Base-by-base conservation (phyloP, 139 green algal species). In the Axilococcus clingmanii region DNA sequence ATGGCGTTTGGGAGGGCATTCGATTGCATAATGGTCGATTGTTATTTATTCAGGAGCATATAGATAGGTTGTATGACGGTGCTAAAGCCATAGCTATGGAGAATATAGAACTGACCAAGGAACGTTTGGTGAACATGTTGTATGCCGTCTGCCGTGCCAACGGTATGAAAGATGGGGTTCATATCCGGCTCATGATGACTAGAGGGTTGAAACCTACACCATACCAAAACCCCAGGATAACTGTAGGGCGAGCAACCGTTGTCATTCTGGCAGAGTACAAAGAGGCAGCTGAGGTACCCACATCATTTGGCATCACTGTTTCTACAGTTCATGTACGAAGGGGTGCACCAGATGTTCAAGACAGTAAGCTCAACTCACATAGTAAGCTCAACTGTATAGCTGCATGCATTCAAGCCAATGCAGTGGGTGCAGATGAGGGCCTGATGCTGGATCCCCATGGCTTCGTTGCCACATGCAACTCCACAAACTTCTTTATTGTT, bases 401-500 rank as follows among this genome's bases (percentile, higher is more conserved):
- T 0, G 82, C 82, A 2, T 88, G 81, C 72, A 83, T 88, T 16
- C 75, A 86, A 66, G 77, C 77, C n/a, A 72, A 74, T 53, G 68
- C 77, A 50, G 72, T 71, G 37, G 74, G 77, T 4, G 79, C 53
- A 0, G 76, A 89, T 37, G 79, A 81, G 64, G 77, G 57, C 4
- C 69, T 88, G 7, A 90, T 90, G 81, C 63, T 88, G 48, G 81
- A 89, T 66, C 76, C 83, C 0, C 64, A 80, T 3, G 83, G 83
- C 33, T 92, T 92, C 57, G 81, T 92, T 55, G 66, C 76, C 48
- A 92, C 83, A 0, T 92, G 83, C 77, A 90, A 92, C 77, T 77
- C 55, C 29, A 72, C 63, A 35, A 90, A 90, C 74, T 90, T 89
- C 51, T 88, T 90, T 63, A 63, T 79, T 27, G 72, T 92, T 5